Evolutionary conservation across 371 early-diverging fungal species (phyloP).

Genomic region (Mycotypha africana): DNA sequence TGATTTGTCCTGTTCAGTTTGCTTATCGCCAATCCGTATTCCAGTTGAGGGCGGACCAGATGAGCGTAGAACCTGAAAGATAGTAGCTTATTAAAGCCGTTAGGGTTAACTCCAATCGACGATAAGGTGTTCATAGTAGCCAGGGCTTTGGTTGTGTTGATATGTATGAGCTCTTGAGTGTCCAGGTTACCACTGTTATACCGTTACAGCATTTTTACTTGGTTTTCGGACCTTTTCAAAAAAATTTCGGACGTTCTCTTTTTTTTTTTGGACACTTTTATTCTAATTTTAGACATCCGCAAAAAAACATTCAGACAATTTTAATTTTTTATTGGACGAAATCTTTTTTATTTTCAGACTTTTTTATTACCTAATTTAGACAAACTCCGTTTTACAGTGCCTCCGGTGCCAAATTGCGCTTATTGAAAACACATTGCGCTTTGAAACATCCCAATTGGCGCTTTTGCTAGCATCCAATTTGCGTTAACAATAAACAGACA

Average conservation of each 20-base stretch:
- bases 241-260: not conserved
- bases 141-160: no score
- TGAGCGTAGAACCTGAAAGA: no score
- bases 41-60: no score
- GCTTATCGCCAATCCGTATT: no score
- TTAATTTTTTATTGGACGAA: not conserved
- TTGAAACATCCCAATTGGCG: constrained; percentile 2
- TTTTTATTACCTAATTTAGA: constrained; percentile 4
- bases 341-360: constrained; percentile 1
- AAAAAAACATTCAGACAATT: constrained; percentile 1
- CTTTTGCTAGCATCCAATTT: not conserved
- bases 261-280: constrained; percentile 1
- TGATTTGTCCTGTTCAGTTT: no score
- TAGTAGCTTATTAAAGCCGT: no score
- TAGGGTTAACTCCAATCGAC: no score
- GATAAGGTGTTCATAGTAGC: no score
- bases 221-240: constrained; percentile 2
- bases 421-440: constrained; percentile 7
- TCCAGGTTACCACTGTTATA: no score
- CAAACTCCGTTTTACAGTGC: constrained; percentile 1
- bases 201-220: constrained; percentile 6
- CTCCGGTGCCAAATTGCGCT: constrained; percentile 3
- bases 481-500: constrained; percentile 1
- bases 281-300: constrained; percentile 1
- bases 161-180: no score